Base-by-base conservation (phyloP, 352 stramenopile genomes). In the Peronosclerospora sorghi region DNA sequence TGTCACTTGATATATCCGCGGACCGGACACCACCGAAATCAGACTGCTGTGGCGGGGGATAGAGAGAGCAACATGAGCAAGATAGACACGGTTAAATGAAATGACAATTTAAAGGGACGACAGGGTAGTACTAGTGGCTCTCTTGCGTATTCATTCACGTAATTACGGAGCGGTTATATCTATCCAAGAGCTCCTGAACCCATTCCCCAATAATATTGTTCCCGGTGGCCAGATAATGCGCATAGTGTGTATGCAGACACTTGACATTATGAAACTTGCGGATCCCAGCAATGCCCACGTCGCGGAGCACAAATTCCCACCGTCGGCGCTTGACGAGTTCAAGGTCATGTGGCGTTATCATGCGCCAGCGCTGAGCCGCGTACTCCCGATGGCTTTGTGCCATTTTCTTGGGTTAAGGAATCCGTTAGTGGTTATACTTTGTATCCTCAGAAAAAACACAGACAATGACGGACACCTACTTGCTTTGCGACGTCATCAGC, bases 181-280 rank as follows among this genome's bases (percentile, higher is more conserved):
- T 26, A 37, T 66, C 38, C 45, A 84, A 59, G 5, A 71, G 59
- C 42, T 75, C 53, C n/a, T 85, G 67, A 41, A 85, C 69, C 73
- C 73, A 85, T 40, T 65, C 51, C 10, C 73, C 73, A 5, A 85
- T 60, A 32, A 73, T 41, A 37, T 78, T 82, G 50, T 76, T 61
- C 19, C 56, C 51, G 8, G 66, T 73, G 12, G 60, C 55, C 27
- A 83, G 41, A 38, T 65, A 85, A 41, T 85, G 73, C 21, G 73
- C 73, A 51, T 85, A 85, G 56, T 85, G 73, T 26, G 70, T 76
- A 52, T 85, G 73, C 34, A 85, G 57, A 51, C 73, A 85, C 60
- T 85, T 85, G 48, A 82, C 72, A 19, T 63, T 69, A 14, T 63
- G 60, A 13, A 60, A 68, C 19, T 79, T 62, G 21, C 65, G 68